Evolutionary conservation across 257 asterid species (phyloP).

Genomic region (Oldenlandia corymbosa): DNA sequence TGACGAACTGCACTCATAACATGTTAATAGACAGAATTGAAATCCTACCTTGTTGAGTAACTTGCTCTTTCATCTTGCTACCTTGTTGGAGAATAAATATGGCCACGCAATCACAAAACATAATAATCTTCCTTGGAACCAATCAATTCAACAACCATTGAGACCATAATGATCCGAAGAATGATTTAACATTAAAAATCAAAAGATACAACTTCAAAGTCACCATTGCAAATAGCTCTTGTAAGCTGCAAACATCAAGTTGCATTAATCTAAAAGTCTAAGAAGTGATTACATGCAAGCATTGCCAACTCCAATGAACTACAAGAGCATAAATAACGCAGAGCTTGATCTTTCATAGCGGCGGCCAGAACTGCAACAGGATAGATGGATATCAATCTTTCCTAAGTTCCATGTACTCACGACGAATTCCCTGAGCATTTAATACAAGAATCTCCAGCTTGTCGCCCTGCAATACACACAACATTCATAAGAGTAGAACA

Average conservation of each 20-base stretch:
- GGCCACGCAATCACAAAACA: too few species aligned
- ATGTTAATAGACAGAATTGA: too few species aligned
- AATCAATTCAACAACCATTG: too few species aligned
- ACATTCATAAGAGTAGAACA: background rate
- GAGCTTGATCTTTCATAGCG: background rate
- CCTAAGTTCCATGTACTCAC: slow-evolving; percentile 40
- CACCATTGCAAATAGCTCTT: background rate
- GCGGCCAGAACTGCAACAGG: background rate
- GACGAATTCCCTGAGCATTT: slow-evolving; percentile 29
- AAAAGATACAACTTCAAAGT: background rate
- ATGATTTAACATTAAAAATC: background rate
- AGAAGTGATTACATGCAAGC: background rate
- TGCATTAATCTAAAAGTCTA: background rate
- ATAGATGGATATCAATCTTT: slow-evolving; percentile 26
- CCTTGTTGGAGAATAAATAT: too few species aligned
- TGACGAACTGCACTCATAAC: too few species aligned
- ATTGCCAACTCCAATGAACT: slow-evolving; percentile 6
- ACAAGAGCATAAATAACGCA: slow-evolving; percentile 4
- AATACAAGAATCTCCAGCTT: slow-evolving; percentile 35
- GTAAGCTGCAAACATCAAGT: background rate
- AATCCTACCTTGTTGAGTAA: too few species aligned
- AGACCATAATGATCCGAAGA: background rate
- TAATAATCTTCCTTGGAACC: too few species aligned
- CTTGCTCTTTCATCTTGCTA: too few species aligned
- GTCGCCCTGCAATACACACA: slow-evolving; percentile 29